Base-by-base conservation (phyloP, 2,329 filamentous ascomycete genomes). In the Fusarium coicis region DNA sequence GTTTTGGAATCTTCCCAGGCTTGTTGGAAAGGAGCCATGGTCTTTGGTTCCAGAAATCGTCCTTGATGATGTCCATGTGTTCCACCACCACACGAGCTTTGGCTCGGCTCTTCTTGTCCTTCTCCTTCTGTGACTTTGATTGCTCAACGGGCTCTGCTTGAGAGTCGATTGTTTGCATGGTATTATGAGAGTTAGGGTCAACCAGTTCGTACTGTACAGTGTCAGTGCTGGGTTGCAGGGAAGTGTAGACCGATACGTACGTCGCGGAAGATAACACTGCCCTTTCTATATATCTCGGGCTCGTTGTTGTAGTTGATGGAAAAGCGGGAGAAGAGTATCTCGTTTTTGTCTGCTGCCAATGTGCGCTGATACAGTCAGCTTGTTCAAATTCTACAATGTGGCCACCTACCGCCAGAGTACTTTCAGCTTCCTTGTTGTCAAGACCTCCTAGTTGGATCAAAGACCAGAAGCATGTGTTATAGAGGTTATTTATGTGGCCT, bases 281-380 rank as follows among this genome's bases (percentile, higher is more conserved):
- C 96, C 81, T 98, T 99, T 81, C 92, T 96, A 82, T 90, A 97
- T 21, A 98, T 95, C 72, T 97, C 94, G 0, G 91, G 90, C 81
- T 99, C 96, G 75, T 97, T 96, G 82, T 99, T 99, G 84, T 99
- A 99, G 83, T 99, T 99, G 80, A 98, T 95, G 6, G 91, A 90
- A 81, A 97, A 98, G 32, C 88, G 88, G 4, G 91, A 93, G 81
- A 96, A 99, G 19, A 99, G 84, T 26, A 99, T 97, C 84, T 99
- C 96, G 79, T 99, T 96, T 84, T 99, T 99, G 78, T 98, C 95
- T 6, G 90, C 87, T 7, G 95, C 90, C 3, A 97, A 83, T 0
- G 95, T 97, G 7, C 96, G 95, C 93, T 95, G 18, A 34, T 49
- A 42, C 39, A 36, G 74, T 81, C 64, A 80, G 71, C 56, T 52